These are phyloP conservation scores for Chrysanthemum lavandulifolium DNA, from an alignment of 129 eudicot genomes.

Conservation along the genomic window DNA sequence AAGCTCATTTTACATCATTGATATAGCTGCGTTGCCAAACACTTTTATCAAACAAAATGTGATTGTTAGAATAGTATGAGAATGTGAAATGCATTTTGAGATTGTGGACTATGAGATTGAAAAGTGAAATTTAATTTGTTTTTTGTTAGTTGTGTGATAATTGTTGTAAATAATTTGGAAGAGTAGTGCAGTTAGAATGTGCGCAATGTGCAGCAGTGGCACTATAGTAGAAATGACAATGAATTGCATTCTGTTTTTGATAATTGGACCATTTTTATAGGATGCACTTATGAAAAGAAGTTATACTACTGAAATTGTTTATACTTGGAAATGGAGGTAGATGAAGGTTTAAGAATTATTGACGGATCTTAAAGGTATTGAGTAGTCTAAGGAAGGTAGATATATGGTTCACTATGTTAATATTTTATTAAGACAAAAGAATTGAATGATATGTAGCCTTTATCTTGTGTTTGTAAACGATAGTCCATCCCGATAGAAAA, in stretches of 20 bases:
- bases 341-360: not conserved
- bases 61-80: not conserved
- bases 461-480: not conserved
- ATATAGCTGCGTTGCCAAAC: too few species aligned
- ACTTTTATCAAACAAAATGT: too few species aligned
- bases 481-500: not conserved
- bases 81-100: not conserved
- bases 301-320: not conserved
- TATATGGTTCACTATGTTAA: too few species aligned
- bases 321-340: not conserved
- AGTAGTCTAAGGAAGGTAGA: too few species aligned
- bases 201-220: not conserved
- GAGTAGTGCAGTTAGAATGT: too few species aligned
- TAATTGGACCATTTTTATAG: not conserved
- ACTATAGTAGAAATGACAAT: not conserved
- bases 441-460: not conserved
- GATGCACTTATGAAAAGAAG: not conserved
- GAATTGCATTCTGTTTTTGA: not conserved
- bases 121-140: not conserved
- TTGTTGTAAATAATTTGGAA: not conserved
- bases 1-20: not conserved
- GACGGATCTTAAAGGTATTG: too few species aligned
- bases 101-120: not conserved
- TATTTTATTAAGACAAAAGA: too few species aligned
- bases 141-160: not conserved